These are phyloP conservation scores for Williopsis jadinii DNA, from an alignment of 1,139 yeast genomes.

Conservation along the genomic window DNA sequence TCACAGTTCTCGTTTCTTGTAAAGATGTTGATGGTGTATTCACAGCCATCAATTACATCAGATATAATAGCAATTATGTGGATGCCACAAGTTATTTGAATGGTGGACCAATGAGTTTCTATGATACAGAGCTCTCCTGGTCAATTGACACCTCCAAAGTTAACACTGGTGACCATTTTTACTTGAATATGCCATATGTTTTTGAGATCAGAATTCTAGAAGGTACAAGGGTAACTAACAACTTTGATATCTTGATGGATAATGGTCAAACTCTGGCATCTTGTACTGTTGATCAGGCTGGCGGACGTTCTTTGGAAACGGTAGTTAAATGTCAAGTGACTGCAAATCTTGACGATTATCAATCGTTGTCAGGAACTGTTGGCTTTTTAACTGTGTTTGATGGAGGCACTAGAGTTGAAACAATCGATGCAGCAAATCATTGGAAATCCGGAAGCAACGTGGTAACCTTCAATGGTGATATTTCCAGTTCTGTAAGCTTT, in stretches of 20 bases:
- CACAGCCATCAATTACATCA: too few relatives aligned
- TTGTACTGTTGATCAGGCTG: neutral
- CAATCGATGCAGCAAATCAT: neutral
- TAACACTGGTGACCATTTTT: slow-evolving; percentile 2
- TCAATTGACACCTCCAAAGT: neutral
- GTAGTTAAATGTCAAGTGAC: neutral
- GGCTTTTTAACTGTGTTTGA: neutral
- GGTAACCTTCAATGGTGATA: slow-evolving; percentile 2
- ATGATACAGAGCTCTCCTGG: neutral
- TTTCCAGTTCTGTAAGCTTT: neutral
- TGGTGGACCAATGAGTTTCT: too few relatives aligned
- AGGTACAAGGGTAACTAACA: neutral
- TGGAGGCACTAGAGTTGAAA: slow-evolving; percentile 1
- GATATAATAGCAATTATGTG: too few relatives aligned
- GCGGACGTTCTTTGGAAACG: neutral
- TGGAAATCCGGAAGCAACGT: slow-evolving; percentile 1
- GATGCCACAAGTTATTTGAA: too few relatives aligned
- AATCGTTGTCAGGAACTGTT: neutral
- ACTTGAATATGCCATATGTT: slow-evolving; percentile 2
- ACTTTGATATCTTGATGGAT: neutral
- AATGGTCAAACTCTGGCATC: neutral
- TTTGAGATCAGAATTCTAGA: slow-evolving; percentile 1
- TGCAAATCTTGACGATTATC: neutral
- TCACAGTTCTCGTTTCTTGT: too few relatives aligned
- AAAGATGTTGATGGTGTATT: too few relatives aligned